A percentile compares a stretch with the other conserved stretches of the same genome.
These are phyloP conservation scores for Pseudoneurospora amorphoporcata DNA, from an alignment of 495 filamentous ascomycete species.

Conservation along the genomic window DNA sequence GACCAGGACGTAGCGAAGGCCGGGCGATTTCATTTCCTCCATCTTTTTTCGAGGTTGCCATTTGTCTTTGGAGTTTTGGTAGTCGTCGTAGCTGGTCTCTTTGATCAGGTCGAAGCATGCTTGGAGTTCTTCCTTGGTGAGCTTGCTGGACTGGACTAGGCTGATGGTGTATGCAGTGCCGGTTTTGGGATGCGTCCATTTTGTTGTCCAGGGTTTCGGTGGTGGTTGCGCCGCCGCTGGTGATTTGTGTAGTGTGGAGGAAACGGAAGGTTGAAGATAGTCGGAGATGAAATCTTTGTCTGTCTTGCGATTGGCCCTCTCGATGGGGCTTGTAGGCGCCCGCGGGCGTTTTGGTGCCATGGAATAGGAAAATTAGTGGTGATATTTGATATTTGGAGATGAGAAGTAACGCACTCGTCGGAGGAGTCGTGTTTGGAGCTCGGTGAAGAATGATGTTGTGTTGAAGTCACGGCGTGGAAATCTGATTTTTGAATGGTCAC, in stretches of 20 bases:
- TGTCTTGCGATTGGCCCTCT: constrained; percentile 31
- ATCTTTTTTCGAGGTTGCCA: constrained; percentile 64
- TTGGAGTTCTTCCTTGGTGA: constrained; percentile 44
- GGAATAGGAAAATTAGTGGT: background rate
- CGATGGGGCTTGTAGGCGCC: constrained; percentile 29
- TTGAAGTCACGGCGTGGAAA: background rate
- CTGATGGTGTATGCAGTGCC: constrained; percentile 28
- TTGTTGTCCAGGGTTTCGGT: constrained; percentile 27
- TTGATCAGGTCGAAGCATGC: constrained; percentile 64
- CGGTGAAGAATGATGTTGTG: background rate
- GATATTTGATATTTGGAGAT: background rate
- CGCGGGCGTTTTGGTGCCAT: constrained; percentile 23
- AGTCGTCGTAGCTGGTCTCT: constrained; percentile 55
- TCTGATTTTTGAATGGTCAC: background rate
- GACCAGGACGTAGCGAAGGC: constrained; percentile 57
- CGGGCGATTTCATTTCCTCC: constrained; percentile 64
- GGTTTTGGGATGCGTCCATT: constrained; percentile 35
- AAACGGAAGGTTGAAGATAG: constrained; percentile 24
- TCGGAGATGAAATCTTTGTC: constrained; percentile 35
- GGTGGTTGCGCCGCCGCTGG: background rate
- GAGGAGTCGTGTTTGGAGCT: background rate
- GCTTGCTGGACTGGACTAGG: constrained; percentile 36
- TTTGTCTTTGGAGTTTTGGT: constrained; percentile 50
- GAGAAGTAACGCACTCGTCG: background rate
- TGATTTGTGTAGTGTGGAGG: background rate